phyloP scores from a whole-genome alignment of 2,329 filamentous ascomycete species.

The Diaporthe eres region DNA sequence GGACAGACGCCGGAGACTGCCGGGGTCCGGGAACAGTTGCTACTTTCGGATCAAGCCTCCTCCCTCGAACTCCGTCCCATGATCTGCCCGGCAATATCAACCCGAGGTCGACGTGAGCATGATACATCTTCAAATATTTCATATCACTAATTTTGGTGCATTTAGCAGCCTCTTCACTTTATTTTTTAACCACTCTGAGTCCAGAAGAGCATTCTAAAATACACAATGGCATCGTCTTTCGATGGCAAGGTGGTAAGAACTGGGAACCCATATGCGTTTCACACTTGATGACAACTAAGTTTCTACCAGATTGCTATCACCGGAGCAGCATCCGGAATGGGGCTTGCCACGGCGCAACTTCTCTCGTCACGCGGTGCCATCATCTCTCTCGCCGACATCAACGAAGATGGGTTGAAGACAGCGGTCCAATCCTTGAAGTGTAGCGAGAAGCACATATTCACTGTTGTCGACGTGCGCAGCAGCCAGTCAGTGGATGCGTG shows the following conservation, averaged over 20 bases:
- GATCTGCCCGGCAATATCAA: no score
- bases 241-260: conserved; percentile 11
- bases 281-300: neutral
- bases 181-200: no score
- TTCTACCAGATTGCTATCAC: neutral
- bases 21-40: conserved; percentile 1
- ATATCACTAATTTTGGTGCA: neutral
- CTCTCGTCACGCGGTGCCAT: neutral
- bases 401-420: neutral
- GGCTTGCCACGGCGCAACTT: neutral
- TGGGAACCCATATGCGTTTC: neutral
- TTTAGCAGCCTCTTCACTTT: no score
- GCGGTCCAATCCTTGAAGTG: neutral
- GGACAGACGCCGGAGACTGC: neutral
- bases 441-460: neutral
- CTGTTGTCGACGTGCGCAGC: conserved; percentile 5
- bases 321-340: conserved; percentile 4
- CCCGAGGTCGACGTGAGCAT: neutral
- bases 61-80: neutral
- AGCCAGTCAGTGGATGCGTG: conserved; percentile 7
- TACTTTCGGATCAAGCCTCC: neutral
- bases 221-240: conserved; percentile 7
- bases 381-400: conserved; percentile 10
- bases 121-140: neutral
- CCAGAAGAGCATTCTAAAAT: neutral